Percentiles rank a stretch among this genome's conserved stretches.
These are phyloP conservation scores for Diospyros lotus DNA, from an alignment of 148 eudicot genomes.

Conservation along the genomic window DNA sequence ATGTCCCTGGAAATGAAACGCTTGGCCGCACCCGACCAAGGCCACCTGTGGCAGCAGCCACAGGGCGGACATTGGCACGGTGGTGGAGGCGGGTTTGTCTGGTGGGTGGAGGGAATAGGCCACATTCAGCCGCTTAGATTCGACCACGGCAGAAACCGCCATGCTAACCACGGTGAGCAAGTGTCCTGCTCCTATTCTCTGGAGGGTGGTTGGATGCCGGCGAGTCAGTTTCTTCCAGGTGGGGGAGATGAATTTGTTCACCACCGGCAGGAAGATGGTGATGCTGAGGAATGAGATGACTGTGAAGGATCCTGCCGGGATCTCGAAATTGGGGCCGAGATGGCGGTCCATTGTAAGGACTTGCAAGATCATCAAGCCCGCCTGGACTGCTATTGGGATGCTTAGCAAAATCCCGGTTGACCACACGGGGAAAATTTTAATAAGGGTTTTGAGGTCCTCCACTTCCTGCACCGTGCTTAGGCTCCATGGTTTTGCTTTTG, in stretches of 20 bases:
- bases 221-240: constrained; percentile 19
- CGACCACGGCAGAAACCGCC: constrained; percentile 31
- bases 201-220: constrained; percentile 26
- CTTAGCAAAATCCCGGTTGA: constrained; percentile 52
- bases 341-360: constrained; percentile 47
- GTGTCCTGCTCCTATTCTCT: constrained; percentile 39
- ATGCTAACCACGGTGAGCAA: constrained; percentile 26
- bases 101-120: constrained; percentile 5
- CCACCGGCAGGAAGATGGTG: constrained; percentile 2
- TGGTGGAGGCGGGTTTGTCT: not conserved
- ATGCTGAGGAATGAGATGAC: constrained; percentile 28
- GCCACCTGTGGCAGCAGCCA: constrained; percentile 51
- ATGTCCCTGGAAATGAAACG: constrained; percentile 44
- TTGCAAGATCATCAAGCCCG: constrained; percentile 49
- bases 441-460: constrained; percentile 38
- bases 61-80: constrained; percentile 36
- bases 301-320: constrained; percentile 33
- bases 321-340: constrained; percentile 31
- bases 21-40: constrained; percentile 40
- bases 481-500: constrained; percentile 29
- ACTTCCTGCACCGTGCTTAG: constrained; percentile 38
- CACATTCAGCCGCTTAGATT: constrained; percentile 14
- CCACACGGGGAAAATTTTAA: constrained; percentile 67
- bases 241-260: constrained; percentile 26
- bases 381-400: constrained; percentile 45